Conservation (phyloP, 345 rosid genomes). For the Aethionema arabicum region DNA sequence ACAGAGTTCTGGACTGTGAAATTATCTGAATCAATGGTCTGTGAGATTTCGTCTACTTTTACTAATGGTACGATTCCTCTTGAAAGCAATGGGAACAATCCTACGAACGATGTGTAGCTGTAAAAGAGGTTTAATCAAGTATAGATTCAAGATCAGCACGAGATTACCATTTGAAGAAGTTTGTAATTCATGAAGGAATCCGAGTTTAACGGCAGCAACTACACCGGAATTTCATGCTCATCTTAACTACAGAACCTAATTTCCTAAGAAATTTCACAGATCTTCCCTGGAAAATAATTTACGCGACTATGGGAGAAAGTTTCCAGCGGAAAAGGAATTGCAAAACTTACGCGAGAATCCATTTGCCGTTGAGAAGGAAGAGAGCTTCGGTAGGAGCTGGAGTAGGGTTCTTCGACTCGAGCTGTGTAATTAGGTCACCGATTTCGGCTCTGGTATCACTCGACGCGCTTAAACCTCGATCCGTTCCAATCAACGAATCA, state of each 20-base stretch:
- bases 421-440: conserved; percentile 83
- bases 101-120: conserved; percentile 74
- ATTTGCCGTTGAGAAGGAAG: conserved; percentile 79
- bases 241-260: not conserved
- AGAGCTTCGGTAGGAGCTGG: conserved; percentile 85
- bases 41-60: conserved; percentile 85
- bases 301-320: not conserved
- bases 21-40: conserved; percentile 70
- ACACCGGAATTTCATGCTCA: not conserved
- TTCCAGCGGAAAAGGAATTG: not conserved
- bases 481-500: conserved; percentile 74
- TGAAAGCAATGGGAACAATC: conserved; percentile 69
- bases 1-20: conserved; percentile 73
- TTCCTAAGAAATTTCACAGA: not conserved
- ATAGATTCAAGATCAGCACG: not conserved
- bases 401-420: conserved; percentile 84
- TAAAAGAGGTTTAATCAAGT: conserved; percentile 5
- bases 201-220: not conserved
- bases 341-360: conserved; percentile 84
- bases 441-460: conserved; percentile 91
- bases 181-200: not conserved
- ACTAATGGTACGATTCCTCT: conserved; percentile 53
- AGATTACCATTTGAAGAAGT: not conserved
- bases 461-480: conserved; percentile 68
- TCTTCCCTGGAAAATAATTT: conserved; percentile 1